Conservation (phyloP, 1,139 yeast genomes). For the Yamadazyma sp. region DNA sequence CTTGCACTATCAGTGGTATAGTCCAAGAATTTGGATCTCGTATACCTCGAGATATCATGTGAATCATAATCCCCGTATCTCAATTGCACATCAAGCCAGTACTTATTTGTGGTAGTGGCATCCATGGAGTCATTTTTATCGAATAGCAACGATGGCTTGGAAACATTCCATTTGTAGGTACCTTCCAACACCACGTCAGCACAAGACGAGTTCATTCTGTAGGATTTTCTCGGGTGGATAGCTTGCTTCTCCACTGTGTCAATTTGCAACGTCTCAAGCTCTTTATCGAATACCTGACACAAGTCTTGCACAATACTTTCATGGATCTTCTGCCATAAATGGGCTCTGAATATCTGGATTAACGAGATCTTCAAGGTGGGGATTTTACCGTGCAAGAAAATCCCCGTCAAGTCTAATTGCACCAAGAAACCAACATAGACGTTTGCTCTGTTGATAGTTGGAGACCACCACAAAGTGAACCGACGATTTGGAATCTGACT, state of each 20-base stretch:
- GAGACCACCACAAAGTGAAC: slow-evolving; percentile 99
- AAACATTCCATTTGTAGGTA: slow-evolving; percentile 79
- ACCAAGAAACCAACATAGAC: slow-evolving; percentile 97
- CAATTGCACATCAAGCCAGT: slow-evolving; percentile 94
- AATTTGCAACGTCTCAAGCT: slow-evolving; percentile 77
- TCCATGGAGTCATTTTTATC: slow-evolving; percentile 55
- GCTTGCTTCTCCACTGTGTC: slow-evolving; percentile 89
- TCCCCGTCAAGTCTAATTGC: slow-evolving; percentile 94
- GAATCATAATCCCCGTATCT: slow-evolving; percentile 98
- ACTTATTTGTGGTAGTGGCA: slow-evolving; percentile 62
- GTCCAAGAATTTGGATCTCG: slow-evolving; percentile 89
- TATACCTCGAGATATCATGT: slow-evolving; percentile 92
- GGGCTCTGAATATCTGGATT: slow-evolving; percentile 96
- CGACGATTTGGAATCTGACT: slow-evolving; percentile 98
- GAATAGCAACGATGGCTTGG: slow-evolving; percentile 76
- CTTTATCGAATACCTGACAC: slow-evolving; percentile 89
- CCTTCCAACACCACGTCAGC: slow-evolving; percentile 86
- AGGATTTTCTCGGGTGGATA: slow-evolving; percentile 95
- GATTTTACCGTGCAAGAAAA: slow-evolving; percentile 94
- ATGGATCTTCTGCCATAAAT: slow-evolving; percentile 98
- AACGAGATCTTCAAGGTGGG: slow-evolving; percentile 95
- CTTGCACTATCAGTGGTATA: slow-evolving; percentile 87
- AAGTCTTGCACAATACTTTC: slow-evolving; percentile 92
- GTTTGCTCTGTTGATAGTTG: slow-evolving; percentile 96
- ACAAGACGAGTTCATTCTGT: slow-evolving; percentile 93